phyloP scores from a whole-genome alignment of 2,329 filamentous ascomycete genomes.

The Colletotrichum lupini region DNA sequence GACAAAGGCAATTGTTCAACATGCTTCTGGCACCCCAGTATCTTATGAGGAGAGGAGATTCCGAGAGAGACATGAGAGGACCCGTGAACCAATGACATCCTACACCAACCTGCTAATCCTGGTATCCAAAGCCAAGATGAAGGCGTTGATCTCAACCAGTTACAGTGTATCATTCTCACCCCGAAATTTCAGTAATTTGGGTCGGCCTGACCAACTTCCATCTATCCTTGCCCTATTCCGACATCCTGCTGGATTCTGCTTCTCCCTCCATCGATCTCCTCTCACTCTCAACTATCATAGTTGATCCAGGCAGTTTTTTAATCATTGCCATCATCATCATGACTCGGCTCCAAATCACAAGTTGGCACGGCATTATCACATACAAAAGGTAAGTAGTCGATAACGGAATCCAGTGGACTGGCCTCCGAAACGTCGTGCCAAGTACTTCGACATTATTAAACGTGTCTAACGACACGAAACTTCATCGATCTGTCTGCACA shows the following conservation, averaged over 20 bases:
- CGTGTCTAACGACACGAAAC: background rate
- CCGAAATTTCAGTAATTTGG: conserved; percentile 10
- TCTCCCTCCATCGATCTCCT: background rate
- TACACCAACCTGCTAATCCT: background rate
- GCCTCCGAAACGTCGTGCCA: background rate
- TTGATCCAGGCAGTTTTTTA: too few species aligned
- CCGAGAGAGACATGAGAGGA: background rate
- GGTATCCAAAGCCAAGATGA: background rate
- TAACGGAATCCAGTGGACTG: background rate
- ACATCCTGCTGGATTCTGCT: background rate
- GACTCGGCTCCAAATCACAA: background rate
- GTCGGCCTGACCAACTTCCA: conserved; percentile 10
- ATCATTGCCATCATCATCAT: too few species aligned
- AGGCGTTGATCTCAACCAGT: background rate
- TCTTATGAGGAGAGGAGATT: background rate
- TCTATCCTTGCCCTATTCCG: conserved; percentile 12
- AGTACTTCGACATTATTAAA: background rate
- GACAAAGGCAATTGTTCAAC: background rate
- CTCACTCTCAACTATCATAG: background rate
- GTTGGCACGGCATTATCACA: background rate
- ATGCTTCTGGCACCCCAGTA: background rate
- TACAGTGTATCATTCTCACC: background rate
- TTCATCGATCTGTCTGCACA: too few species aligned
- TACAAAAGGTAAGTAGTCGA: background rate
- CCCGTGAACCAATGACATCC: background rate